Conservation (phyloP, 108 stramenopile genomes). For the Cylindrotheca closterium region DNA sequence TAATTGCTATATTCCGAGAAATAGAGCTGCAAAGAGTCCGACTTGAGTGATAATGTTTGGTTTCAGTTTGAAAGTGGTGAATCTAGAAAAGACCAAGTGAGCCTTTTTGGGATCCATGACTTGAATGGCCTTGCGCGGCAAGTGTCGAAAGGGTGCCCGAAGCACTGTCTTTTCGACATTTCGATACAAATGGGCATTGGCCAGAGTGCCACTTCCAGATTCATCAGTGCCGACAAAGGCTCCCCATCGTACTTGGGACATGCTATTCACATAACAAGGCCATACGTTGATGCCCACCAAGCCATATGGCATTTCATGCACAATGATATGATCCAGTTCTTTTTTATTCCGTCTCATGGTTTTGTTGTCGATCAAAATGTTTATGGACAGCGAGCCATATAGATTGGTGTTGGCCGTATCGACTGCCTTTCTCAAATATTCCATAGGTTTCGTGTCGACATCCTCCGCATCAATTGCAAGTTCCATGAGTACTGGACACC, state of each 20-base stretch:
- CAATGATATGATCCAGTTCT: conserved; percentile 9
- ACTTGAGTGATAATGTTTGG: conserved; percentile 2
- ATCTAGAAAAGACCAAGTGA: conserved; percentile 1
- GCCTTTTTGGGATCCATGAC: conserved; percentile 2
- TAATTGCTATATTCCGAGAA: conserved; percentile 8
- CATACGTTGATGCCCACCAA: conserved; percentile 14
- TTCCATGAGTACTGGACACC: conserved; percentile 13
- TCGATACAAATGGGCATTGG: conserved; percentile 2
- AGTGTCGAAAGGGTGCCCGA: conserved; percentile 7
- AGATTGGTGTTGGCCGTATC: neutral
- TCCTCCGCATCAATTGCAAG: conserved; percentile 5
- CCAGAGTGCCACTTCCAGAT: conserved; percentile 11
- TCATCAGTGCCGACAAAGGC: conserved; percentile 1
- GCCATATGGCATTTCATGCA: neutral
- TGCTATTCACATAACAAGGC: no score
- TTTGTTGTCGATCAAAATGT: conserved; percentile 5
- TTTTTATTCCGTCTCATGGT: neutral
- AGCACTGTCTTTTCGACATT: conserved; percentile 5
- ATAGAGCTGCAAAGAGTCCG: conserved; percentile 12
- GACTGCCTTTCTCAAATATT: conserved; percentile 2
- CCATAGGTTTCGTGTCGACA: conserved; percentile 4
- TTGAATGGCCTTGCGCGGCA: neutral
- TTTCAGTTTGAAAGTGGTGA: conserved; percentile 3
- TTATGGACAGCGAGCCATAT: neutral
- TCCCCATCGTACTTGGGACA: conserved; percentile 13